Evolutionary conservation across 495 filamentous ascomycete genomes (phyloP), one percentile per base, ranked within the genome.

Genomic region (Jackrogersella multiformis): DNA sequence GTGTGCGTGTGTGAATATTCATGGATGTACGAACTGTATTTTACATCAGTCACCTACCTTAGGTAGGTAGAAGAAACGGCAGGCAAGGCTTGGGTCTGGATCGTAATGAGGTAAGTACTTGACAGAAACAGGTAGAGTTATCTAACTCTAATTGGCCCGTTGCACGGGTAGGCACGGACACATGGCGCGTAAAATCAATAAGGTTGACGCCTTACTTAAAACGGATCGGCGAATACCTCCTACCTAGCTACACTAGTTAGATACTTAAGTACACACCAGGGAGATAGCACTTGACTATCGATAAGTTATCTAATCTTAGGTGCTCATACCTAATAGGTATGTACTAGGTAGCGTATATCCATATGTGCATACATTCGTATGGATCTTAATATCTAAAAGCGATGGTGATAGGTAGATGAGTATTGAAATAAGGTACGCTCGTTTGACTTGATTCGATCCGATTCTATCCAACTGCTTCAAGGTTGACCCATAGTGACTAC

Each of bases 131-230:
- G 8, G 21, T 42, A 51, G 26, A 62, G 46, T 18, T 55, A 44
- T 16, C 5, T 13, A 9, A 16, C 39, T 60, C 15, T 64, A 46
- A 69, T 65, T 69, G 61, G 61, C 42, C 28, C 26, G 51, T 65
- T 49, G 60, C 56, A 60, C 18, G 55, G 48, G 63, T 26, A 66
- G 23, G 39, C 21, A 51, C 45, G n/a, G 66, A 51, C 51, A 61
- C 26, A 56, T 69, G 48, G 66, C 55, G 42, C 48, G 66, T 65
- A 61, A 45, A 69, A 65, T n/a, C 42, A 28, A 56, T 64, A 64
- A 64, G 66, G 66, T 69, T 60, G 24, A 39, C 55, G 56, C 66
- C 55, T 64, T 44, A 60, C 66, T 51, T 12, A 26, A 69, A 69
- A 9, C 7, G 28, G 41, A 55, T 53, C 53, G 9, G 38, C 45